Percentiles rank a stretch among this genome's conserved stretches.
phyloP scores from a whole-genome alignment of 2,329 filamentous ascomycete species.

The Aphanoascus verrucosus region DNA sequence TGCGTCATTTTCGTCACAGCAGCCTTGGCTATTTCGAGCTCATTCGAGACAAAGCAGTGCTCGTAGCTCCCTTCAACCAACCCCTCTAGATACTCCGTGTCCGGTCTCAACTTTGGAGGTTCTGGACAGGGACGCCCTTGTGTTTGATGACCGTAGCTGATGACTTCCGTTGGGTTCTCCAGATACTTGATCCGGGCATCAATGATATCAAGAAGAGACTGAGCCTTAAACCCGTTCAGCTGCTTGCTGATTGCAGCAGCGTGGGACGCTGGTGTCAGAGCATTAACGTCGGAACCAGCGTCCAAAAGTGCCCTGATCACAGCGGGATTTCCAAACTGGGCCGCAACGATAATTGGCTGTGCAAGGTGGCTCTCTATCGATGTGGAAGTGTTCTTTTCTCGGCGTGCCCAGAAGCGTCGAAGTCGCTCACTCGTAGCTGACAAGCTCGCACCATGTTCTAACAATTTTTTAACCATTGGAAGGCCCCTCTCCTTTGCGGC shows the following conservation, averaged over 20 bases:
- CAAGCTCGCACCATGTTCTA: slow-evolving; percentile 50
- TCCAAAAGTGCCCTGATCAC: slow-evolving; percentile 51
- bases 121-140: neutral
- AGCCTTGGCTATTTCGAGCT: slow-evolving; percentile 2
- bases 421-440: slow-evolving; percentile 44
- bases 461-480: slow-evolving; percentile 47
- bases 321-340: slow-evolving; percentile 41
- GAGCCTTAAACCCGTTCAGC: neutral
- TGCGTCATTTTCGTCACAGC: slow-evolving; percentile 30
- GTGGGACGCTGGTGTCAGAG: slow-evolving; percentile 38
- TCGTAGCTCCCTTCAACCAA: slow-evolving; percentile 5
- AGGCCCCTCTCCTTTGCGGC: slow-evolving; percentile 33
- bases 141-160: neutral
- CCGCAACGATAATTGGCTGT: slow-evolving; percentile 59
- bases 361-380: slow-evolving; percentile 40
- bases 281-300: slow-evolving; percentile 55
- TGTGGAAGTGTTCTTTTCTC: slow-evolving; percentile 39
- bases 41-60: neutral
- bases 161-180: neutral
- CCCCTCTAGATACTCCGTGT: slow-evolving; percentile 6
- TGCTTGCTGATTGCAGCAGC: neutral
- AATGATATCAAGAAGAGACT: slow-evolving; percentile 12
- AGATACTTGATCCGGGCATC: neutral
- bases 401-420: slow-evolving; percentile 12
- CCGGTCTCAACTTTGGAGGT: slow-evolving; percentile 2